Conservation (phyloP, 2,329 filamentous ascomycete genomes). For the Phyllosticta paracitricarpa region DNA sequence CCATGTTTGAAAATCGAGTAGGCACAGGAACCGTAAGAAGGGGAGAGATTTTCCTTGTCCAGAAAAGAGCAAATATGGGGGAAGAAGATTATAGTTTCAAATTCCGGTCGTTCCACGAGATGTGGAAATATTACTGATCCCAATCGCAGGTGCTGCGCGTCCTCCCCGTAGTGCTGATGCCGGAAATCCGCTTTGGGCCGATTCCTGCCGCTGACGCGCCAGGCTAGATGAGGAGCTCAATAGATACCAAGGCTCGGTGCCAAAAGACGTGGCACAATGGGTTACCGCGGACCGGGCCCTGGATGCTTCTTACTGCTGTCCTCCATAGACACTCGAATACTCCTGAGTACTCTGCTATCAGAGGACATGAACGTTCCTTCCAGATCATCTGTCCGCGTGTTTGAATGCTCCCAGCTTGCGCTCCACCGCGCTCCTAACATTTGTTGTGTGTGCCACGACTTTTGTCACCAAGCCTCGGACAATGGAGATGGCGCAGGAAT, state of each 20-base stretch:
- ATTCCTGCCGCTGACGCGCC: conserved; percentile 1
- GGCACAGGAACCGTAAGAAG: background rate
- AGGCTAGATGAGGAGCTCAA: background rate
- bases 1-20: background rate
- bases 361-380: too few species aligned
- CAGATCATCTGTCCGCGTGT: too few species aligned
- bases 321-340: too few species aligned
- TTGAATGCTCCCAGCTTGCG: too few species aligned
- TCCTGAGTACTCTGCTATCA: too few species aligned
- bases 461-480: conserved; percentile 9
- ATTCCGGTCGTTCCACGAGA: background rate
- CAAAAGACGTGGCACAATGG: too few species aligned
- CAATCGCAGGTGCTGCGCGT: background rate
- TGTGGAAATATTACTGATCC: background rate
- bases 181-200: conserved; percentile 6
- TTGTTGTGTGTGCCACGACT: too few species aligned
- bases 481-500: conserved; percentile 15
- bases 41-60: background rate
- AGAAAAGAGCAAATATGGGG: background rate
- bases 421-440: too few species aligned
- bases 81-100: background rate
- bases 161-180: background rate
- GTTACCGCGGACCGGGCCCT: too few species aligned
- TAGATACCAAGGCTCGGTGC: background rate
- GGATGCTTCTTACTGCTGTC: too few species aligned